Evolutionary conservation across 176 grass and related monocot species (phyloP).

Genomic region (Aechmea fasciata): DNA sequence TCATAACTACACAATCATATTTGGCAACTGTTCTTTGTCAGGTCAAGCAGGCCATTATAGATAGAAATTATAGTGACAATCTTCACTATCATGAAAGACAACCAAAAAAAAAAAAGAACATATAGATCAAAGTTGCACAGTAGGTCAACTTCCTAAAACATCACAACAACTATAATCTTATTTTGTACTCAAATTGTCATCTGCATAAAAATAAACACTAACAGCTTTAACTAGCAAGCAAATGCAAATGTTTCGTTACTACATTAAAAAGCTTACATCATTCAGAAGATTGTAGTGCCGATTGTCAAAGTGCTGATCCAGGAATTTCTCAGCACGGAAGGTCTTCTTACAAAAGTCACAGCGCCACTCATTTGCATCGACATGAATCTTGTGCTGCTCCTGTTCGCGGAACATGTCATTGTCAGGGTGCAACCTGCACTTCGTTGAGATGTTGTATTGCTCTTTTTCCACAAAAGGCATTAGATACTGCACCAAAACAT

Average conservation of each 20-base stretch:
- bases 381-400: constrained; percentile 84
- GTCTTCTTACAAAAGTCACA: constrained; percentile 94
- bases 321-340: constrained; percentile 90
- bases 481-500: constrained; percentile 59
- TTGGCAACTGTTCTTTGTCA: no score
- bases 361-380: constrained; percentile 82
- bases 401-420: constrained; percentile 96
- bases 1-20: no score
- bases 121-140: no score
- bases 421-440: constrained; percentile 63
- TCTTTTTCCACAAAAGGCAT: constrained; percentile 91
- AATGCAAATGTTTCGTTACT: not conserved
- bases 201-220: not conserved
- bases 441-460: constrained; percentile 63
- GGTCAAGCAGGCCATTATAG: no score
- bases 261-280: constrained; percentile 39
- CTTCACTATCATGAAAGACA: no score
- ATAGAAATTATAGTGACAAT: no score
- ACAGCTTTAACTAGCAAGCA: not conserved
- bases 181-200: no score
- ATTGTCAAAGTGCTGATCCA: constrained; percentile 93
- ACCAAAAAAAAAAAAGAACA: no score
- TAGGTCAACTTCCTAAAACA: not conserved
- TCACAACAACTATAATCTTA: no score
- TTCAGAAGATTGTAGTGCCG: constrained; percentile 69